Base-by-base conservation (phyloP, 2,329 filamentous ascomycete species). In the Colletotrichum plurivorum region DNA sequence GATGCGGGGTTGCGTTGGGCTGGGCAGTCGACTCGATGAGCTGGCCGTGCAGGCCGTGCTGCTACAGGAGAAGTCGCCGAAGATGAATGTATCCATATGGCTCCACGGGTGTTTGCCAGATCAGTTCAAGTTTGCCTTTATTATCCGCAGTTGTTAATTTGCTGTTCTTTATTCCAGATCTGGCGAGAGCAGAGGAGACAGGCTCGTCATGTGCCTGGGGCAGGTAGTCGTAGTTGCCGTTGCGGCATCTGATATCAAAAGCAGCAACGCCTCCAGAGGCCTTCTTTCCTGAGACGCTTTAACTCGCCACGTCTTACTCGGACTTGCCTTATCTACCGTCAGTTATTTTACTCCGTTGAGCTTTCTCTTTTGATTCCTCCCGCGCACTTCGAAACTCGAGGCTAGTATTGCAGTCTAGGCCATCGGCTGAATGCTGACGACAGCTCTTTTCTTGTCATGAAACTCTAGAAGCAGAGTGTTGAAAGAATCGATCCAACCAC, bases 1-100 rank as follows among this genome's bases (percentile, higher is more conserved):
- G 60, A 41, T 15, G 41, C 22, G 57, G 39, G 41, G 51, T 36
- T 48, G 43, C 31, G 41, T 49, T 54, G 41, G 60, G 51, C 51
- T 18, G 60, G 39, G 18, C 31, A 36, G 31, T 36, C 31, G 25
- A 48, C 16, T 15, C 25, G 25, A 48, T 18, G 41, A 46, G 60
- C 22, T 63, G 51, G 39, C 39, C 48, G 15, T 55, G 25, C 13
- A 27, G 27, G 41, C 48, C 51, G 60, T 41, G 51, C 51, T 55
- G 45, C 46, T 60, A 16, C 25, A 60, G 46, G 45, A n/a, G 31
- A 52, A 43, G 46, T 52, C 8, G 31, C 12, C 18, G 46, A 48
- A 15, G 20, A 39, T 36, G 31, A 10, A 10, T 31, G 31, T 36
- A 36, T 36, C 31, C 31, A 36, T 36, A 36, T 36, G 2, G 4